Percentiles rank a stretch among this genome's conserved stretches.
These are phyloP conservation scores for Ophiostoma quercus DNA, from an alignment of 2,329 filamentous ascomycete genomes.

Conservation along the genomic window DNA sequence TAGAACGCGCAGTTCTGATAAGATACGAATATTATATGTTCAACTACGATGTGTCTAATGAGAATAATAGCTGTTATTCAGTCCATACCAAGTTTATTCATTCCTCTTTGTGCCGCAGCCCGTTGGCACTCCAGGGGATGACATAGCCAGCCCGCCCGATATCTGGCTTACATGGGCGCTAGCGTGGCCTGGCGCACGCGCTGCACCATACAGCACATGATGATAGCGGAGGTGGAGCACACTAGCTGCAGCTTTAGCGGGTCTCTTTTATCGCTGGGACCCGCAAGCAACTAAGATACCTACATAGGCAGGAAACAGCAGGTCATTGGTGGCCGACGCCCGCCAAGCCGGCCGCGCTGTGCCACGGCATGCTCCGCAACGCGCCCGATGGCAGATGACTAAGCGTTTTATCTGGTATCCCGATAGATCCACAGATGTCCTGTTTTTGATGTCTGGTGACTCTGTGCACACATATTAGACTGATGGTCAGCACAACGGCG, in stretches of 20 bases:
- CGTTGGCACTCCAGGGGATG: constrained; percentile 12
- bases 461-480: not conserved
- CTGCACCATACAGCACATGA: not conserved
- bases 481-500: not conserved
- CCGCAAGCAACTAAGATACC: constrained; percentile 5
- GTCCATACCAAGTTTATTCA: not conserved
- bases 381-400: constrained; percentile 13
- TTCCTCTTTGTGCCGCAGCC: not conserved
- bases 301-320: constrained; percentile 12
- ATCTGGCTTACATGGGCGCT: not conserved
- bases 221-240: constrained; percentile 8
- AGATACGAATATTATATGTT: not conserved
- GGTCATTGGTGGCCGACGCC: constrained; percentile 4
- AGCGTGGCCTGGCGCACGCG: not conserved
- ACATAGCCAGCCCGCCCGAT: constrained; percentile 13
- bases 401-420: not conserved
- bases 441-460: not conserved
- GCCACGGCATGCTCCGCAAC: constrained; percentile 13
- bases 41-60: not conserved
- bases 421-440: not conserved
- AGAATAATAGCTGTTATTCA: not conserved
- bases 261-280: constrained; percentile 12
- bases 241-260: not conserved
- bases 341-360: constrained; percentile 15
- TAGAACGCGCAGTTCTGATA: not conserved